Evolutionary conservation across 139 green algal genomes (phyloP).

Genomic region (Pleodorina starrii): DNA sequence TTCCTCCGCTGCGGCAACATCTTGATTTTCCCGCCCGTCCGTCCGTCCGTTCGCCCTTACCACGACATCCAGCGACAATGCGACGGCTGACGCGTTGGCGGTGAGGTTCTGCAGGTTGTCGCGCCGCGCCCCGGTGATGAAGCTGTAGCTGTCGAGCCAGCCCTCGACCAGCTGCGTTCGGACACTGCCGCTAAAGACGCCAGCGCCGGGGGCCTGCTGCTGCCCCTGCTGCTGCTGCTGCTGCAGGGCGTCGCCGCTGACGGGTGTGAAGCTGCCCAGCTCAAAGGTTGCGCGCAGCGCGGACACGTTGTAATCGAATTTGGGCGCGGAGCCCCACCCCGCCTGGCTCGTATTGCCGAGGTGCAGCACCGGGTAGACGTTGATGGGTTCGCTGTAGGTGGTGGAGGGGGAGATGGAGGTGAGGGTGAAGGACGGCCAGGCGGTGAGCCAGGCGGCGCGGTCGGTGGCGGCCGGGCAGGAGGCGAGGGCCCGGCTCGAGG

Average conservation of each 20-base stretch:
- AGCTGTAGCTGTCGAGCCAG: neutral
- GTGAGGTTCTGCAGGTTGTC: slow-evolving; percentile 14
- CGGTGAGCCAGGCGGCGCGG: slow-evolving; percentile 10
- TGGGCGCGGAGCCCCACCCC: neutral
- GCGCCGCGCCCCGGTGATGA: neutral
- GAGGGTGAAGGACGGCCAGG: slow-evolving; percentile 22
- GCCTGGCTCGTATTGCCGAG: neutral
- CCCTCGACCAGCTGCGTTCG: neutral
- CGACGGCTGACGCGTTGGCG: neutral
- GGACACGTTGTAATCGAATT: slow-evolving; percentile 25
- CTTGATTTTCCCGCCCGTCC: too few species aligned
- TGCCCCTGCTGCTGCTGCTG: too few species aligned
- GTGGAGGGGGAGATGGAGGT: neutral
- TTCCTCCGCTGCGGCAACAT: too few species aligned
- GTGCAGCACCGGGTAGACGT: neutral
- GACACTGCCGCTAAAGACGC: neutral
- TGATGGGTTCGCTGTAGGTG: neutral
- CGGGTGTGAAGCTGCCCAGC: too few species aligned
- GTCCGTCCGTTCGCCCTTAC: too few species aligned
- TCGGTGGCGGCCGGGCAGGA: slow-evolving; percentile 1
- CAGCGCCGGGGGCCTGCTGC: too few species aligned
- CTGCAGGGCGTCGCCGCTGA: neutral
- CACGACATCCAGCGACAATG: neutral
- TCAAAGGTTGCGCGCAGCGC: neutral
- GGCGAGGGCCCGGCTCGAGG: neutral